phyloP scores from a whole-genome alignment of 2,329 filamentous ascomycete genomes.

The Fusarium sp. region DNA sequence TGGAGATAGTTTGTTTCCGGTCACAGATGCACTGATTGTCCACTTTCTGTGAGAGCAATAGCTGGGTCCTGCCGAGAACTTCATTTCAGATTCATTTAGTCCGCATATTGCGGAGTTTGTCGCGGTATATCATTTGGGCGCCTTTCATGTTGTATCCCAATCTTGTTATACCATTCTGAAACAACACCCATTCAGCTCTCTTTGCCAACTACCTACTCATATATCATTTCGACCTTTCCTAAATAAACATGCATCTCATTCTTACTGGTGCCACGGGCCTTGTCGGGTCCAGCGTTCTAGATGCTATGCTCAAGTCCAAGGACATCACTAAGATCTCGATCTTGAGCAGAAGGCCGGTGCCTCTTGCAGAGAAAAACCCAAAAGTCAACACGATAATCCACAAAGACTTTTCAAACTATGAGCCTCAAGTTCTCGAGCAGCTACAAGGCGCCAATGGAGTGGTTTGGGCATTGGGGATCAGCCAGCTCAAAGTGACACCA shows the following conservation, averaged over 20 bases:
- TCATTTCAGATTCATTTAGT: neutral
- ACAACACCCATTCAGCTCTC: neutral
- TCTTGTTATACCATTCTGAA: neutral
- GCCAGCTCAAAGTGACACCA: slow-evolving; percentile 32
- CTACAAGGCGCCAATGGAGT: slow-evolving; percentile 29
- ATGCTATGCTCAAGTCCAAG: slow-evolving; percentile 37
- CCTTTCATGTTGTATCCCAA: no score
- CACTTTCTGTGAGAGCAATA: neutral
- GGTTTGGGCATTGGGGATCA: slow-evolving; percentile 37
- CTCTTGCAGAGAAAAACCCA: slow-evolving; percentile 16
- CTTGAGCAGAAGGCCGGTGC: slow-evolving; percentile 31
- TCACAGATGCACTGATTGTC: neutral
- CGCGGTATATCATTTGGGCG: neutral
- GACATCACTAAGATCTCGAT: slow-evolving; percentile 36
- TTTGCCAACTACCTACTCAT: neutral
- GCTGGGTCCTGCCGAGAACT: neutral
- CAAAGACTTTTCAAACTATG: slow-evolving; percentile 21
- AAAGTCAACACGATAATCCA: slow-evolving; percentile 37
- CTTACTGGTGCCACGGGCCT: slow-evolving; percentile 47
- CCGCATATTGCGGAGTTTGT: neutral
- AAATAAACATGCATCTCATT: slow-evolving; percentile 33
- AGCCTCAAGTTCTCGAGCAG: slow-evolving; percentile 16
- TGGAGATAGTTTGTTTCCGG: slow-evolving; percentile 11
- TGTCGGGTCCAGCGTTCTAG: slow-evolving; percentile 30
- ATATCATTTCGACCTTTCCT: neutral